Conservation (phyloP, 768 basidiomycete species). For the Mycena capillaripes region DNA sequence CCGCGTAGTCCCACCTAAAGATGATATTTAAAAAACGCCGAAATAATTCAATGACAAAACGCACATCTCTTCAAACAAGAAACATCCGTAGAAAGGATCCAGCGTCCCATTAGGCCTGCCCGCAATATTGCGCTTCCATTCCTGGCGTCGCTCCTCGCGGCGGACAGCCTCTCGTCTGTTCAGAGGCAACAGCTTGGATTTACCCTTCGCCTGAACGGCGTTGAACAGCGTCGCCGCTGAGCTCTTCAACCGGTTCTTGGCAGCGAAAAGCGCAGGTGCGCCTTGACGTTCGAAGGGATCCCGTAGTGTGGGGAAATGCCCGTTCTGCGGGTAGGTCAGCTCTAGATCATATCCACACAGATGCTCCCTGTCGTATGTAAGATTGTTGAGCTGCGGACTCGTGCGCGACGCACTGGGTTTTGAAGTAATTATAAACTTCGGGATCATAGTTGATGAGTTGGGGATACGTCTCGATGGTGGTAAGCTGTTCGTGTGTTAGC, state of each 20-base stretch:
- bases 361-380: constrained; percentile 54
- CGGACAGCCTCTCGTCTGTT: too few relatives aligned
- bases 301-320: constrained; percentile 63
- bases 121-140: constrained; percentile 64
- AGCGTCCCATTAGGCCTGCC: constrained; percentile 67
- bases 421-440: constrained; percentile 76
- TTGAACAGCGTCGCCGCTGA: constrained; percentile 26
- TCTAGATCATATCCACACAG: constrained; percentile 77
- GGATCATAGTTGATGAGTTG: constrained; percentile 83
- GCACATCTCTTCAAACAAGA: constrained; percentile 70
- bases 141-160: neutral
- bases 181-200: constrained; percentile 22
- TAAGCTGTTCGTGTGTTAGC: constrained; percentile 52
- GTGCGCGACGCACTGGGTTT: constrained; percentile 68
- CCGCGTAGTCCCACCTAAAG: constrained; percentile 27
- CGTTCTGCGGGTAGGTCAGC: constrained; percentile 76
- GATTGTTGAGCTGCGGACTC: neutral
- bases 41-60: constrained; percentile 80
- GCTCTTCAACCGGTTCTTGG: constrained; percentile 9
- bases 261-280: constrained; percentile 15
- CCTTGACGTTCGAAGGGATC: constrained; percentile 30
- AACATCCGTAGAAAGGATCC: constrained; percentile 73
- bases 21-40: constrained; percentile 41
- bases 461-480: constrained; percentile 77
- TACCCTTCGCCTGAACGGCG: constrained; percentile 13